These are phyloP conservation scores for Tephrocybe sp. DNA, from an alignment of 768 basidiomycete genomes.

Conservation along the genomic window DNA sequence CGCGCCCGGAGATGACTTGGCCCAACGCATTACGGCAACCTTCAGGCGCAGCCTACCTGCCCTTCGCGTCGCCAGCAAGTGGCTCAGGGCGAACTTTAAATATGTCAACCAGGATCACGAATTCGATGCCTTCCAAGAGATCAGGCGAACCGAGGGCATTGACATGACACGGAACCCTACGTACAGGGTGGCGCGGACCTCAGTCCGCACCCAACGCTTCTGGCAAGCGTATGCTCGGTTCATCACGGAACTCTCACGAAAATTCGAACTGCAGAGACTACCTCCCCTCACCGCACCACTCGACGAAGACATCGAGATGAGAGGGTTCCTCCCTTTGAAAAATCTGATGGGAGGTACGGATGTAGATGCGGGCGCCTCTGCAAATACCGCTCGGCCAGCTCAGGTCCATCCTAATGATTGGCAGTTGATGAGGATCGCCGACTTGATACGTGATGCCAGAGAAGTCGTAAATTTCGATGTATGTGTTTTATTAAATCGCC, in stretches of 20 bases:
- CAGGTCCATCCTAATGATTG: slow-evolving; percentile 87
- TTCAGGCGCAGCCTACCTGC: slow-evolving; percentile 87
- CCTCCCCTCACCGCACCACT: slow-evolving; percentile 60
- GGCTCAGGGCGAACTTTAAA: slow-evolving; percentile 77
- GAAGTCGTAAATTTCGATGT: slow-evolving; percentile 62
- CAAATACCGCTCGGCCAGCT: slow-evolving; percentile 22
- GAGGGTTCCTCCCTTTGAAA: slow-evolving; percentile 83
- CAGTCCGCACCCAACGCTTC: slow-evolving; percentile 50
- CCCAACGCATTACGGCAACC: slow-evolving; percentile 81
- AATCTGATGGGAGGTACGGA: slow-evolving; percentile 47
- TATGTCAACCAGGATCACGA: slow-evolving; percentile 56
- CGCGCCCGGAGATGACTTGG: slow-evolving; percentile 57
- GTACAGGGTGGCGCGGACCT: slow-evolving; percentile 34
- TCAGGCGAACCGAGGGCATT: slow-evolving; percentile 27
- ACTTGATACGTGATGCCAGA: slow-evolving; percentile 74
- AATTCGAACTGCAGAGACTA: slow-evolving; percentile 69
- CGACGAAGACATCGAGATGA: slow-evolving; percentile 90
- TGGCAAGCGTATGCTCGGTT: slow-evolving; percentile 77
- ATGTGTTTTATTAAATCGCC: slow-evolving; percentile 19
- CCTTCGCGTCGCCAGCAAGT: slow-evolving; percentile 85
- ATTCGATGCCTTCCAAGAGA: slow-evolving; percentile 31
- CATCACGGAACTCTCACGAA: slow-evolving; percentile 51
- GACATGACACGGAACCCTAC: slow-evolving; percentile 29
- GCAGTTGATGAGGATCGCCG: slow-evolving; percentile 90
- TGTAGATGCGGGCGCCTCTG: slow-evolving; percentile 22